Percentiles rank a stretch among this genome's conserved stretches.
phyloP scores from a whole-genome alignment of 2,329 filamentous ascomycete species.

The Aaosphaeria pasadenensis region DNA sequence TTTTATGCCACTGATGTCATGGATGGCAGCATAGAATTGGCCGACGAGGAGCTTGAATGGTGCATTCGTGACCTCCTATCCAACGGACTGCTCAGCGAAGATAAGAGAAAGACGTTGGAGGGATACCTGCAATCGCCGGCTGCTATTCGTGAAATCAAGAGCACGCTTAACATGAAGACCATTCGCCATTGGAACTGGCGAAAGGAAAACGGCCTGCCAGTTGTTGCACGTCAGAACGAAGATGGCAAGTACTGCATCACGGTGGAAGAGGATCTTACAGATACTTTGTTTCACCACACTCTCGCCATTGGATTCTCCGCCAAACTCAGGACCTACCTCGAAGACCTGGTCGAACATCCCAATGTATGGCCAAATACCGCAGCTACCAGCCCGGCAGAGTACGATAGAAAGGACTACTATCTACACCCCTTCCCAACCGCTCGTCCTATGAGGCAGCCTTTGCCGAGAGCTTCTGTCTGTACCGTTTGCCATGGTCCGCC shows the following conservation, averaged over 20 bases:
- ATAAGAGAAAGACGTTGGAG: conserved; percentile 40
- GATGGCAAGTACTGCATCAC: conserved; percentile 21
- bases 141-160: conserved; percentile 19
- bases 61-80: conserved; percentile 50
- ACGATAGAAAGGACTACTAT: conserved; percentile 15
- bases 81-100: conserved; percentile 48
- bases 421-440: conserved; percentile 5
- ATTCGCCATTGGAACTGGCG: conserved; percentile 25
- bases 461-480: conserved; percentile 4
- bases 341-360: background rate
- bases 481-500: conserved; percentile 9
- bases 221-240: conserved; percentile 16
- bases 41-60: conserved; percentile 41
- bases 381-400: background rate
- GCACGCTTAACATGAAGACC: conserved; percentile 20
- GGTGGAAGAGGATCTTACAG: conserved; percentile 24
- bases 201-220: conserved; percentile 15
- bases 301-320: conserved; percentile 18
- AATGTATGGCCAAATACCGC: conserved; percentile 1
- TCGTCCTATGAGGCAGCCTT: background rate
- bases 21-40: conserved; percentile 30
- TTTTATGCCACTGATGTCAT: conserved; percentile 13
- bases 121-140: conserved; percentile 20
- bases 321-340: conserved; percentile 15
- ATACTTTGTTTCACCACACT: conserved; percentile 25